phyloP scores from a whole-genome alignment of 495 filamentous ascomycete species.

The Penicillium maclennaniae region DNA sequence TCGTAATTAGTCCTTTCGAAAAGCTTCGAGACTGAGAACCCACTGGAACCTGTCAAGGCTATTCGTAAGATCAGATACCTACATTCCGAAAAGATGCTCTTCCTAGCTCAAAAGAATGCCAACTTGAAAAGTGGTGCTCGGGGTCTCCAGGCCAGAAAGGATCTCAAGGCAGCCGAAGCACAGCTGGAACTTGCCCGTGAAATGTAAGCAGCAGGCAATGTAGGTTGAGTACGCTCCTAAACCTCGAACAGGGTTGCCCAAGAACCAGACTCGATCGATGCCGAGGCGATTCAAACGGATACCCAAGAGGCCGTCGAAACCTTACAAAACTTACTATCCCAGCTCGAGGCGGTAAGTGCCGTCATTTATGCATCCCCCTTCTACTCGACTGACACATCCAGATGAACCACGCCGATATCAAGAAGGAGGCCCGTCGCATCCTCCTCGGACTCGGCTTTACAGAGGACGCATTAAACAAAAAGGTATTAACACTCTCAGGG shows the following conservation, averaged over 20 bases:
- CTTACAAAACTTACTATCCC: conserved; percentile 58
- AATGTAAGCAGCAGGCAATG: conserved; percentile 34
- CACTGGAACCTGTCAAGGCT: conserved; percentile 53
- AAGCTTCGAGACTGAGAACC: conserved; percentile 46
- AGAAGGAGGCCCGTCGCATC: conserved; percentile 59
- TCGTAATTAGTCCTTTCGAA: conserved; percentile 34
- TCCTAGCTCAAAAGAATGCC: conserved; percentile 69
- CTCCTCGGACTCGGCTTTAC: conserved; percentile 71
- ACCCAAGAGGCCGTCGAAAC: conserved; percentile 60
- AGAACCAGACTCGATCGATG: conserved; percentile 49
- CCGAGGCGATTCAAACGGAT: conserved; percentile 52
- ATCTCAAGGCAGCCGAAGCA: conserved; percentile 60
- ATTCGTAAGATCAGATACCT: conserved; percentile 58
- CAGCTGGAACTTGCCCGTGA: conserved; percentile 51
- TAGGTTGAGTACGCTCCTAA: neutral
- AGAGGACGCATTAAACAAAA: conserved; percentile 50
- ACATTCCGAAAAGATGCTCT: conserved; percentile 56
- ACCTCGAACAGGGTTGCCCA: conserved; percentile 45
- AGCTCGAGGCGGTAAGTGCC: conserved; percentile 43
- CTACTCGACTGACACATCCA: conserved; percentile 15
- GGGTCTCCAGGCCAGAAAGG: conserved; percentile 68
- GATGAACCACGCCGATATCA: conserved; percentile 44
- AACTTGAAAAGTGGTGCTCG: conserved; percentile 65
- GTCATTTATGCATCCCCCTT: no score
- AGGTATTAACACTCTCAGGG: conserved; percentile 64